A percentile compares a stretch with the other conserved stretches of the same genome.
These are phyloP conservation scores for Casaregolazyma suthepensis DNA, from an alignment of 1,139 yeast species.

Conservation along the genomic window DNA sequence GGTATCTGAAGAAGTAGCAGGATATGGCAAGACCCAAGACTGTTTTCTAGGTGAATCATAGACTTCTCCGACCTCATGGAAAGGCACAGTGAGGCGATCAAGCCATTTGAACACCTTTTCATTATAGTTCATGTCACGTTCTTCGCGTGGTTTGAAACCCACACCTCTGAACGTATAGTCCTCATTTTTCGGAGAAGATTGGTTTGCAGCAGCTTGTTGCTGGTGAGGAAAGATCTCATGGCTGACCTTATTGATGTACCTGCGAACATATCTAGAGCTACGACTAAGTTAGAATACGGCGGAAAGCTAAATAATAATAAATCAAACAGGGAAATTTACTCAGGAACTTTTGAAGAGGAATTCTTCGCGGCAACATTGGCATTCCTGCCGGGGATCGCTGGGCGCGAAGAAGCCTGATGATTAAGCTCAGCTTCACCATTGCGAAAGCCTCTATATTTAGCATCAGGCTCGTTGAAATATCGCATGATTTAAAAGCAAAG, in stretches of 20 bases:
- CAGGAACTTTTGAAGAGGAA: not conserved
- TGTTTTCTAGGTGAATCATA: slow-evolving; percentile 1
- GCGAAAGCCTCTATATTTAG: not conserved
- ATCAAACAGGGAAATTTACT: not conserved
- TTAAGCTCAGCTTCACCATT: not conserved
- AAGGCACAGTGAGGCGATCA: slow-evolving; percentile 3
- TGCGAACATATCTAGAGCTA: not conserved
- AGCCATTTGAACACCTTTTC: slow-evolving; percentile 23
- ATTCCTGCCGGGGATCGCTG: not conserved
- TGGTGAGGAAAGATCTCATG: not conserved
- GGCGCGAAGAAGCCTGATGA: not conserved
- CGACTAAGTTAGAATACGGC: not conserved
- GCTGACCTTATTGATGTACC: not conserved
- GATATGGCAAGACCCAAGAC: slow-evolving; percentile 9
- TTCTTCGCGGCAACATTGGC: not conserved
- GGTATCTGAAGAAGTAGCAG: slow-evolving; percentile 12
- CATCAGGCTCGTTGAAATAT: not conserved
- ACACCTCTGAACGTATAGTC: not conserved
- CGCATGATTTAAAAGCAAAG: not conserved
- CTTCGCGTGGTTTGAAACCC: slow-evolving; percentile 17
- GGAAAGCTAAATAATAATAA: not conserved
- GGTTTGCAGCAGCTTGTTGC: not conserved
- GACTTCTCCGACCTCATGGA: not conserved
- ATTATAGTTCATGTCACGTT: slow-evolving; percentile 19
- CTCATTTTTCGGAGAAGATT: not conserved